Evolutionary conservation across 495 filamentous ascomycete genomes (phyloP).

Genomic region (Lentithecium fluviatile): DNA sequence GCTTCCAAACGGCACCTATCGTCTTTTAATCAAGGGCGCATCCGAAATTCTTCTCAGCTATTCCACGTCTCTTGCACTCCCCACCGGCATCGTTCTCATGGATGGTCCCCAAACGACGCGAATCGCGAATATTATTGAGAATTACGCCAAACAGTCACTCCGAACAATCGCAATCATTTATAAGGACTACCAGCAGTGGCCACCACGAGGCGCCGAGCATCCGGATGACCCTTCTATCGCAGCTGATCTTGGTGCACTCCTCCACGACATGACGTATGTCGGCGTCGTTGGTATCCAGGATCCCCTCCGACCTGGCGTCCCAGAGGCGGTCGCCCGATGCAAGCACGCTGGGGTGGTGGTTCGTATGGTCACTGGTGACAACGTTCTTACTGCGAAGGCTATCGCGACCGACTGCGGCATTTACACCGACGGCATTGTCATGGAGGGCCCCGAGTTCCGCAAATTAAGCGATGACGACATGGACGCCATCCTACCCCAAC

Average conservation of each 20-base stretch:
- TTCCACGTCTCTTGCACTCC: slow-evolving; percentile 8
- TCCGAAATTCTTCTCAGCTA: slow-evolving; percentile 27
- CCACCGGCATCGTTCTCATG: slow-evolving; percentile 5
- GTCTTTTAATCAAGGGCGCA: slow-evolving; percentile 28
- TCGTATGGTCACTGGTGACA: slow-evolving; percentile 91
- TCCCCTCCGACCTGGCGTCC: slow-evolving; percentile 77
- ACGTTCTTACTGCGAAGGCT: slow-evolving; percentile 74
- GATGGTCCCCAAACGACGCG: slow-evolving; percentile 7
- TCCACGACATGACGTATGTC: slow-evolving; percentile 63
- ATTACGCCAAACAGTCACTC: slow-evolving; percentile 25
- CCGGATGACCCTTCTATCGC: slow-evolving; percentile 65
- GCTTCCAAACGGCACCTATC: slow-evolving; percentile 21
- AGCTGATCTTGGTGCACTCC: slow-evolving; percentile 46
- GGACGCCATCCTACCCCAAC: slow-evolving; percentile 67
- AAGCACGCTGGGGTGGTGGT: slow-evolving; percentile 77
- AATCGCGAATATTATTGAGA: slow-evolving; percentile 16
- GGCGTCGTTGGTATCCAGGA: slow-evolving; percentile 86
- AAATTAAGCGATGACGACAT: slow-evolving; percentile 69
- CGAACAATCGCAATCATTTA: slow-evolving; percentile 31
- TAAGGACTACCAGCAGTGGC: slow-evolving; percentile 28
- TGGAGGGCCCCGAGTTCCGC: slow-evolving; percentile 84
- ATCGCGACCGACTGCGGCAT: slow-evolving; percentile 86
- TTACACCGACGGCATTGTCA: slow-evolving; percentile 67
- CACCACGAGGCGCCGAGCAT: slow-evolving; percentile 23
- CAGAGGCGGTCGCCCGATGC: slow-evolving; percentile 70